Evolutionary conservation across 2,329 filamentous ascomycete species (phyloP), one percentile per base, ranked within the genome.

Genomic region (Zasmidium angulare): DNA sequence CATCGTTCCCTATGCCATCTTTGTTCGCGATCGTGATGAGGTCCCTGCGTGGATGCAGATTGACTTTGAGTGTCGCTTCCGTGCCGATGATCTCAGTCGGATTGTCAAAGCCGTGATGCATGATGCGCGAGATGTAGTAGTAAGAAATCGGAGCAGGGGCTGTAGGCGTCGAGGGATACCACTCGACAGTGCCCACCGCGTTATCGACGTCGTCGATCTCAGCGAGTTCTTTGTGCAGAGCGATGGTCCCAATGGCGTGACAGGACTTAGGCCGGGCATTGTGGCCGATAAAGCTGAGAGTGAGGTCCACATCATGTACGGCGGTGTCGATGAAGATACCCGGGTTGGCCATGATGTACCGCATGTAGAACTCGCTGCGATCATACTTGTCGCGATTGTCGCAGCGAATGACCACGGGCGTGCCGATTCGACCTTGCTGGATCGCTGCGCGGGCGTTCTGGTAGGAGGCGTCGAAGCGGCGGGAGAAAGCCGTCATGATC

Each of bases 231-330:
- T 71, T 70, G 51, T 77, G 73, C n/a, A 73, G 64, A 17, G 71
- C 67, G 14, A 72, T 65, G 9, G 71, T 70, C 4, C 76, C 76
- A 23, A 72, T 61, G 1, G 75, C 77, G 49, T 70, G 74, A 36
- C 73, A 69, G 11, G 70, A 71, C 60, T 77, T 77, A 17, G 74
- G 71, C 3, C 69, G 63, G 12, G 72, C 63, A 12, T 71, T 74
- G 3, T 71, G 74, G 2, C 75, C 75, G 46, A 80, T 73, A 63
- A 76, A 79, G 66, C 69, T 77, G 1, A 79, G 66, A 0, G 73
- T 73, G 0, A 80, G 69, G 59, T 80, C 78, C 56, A 80, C 78
- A 58, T 79, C 77, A 59, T 80, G 78, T 43, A 80, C 75, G 46
- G 69, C 64, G 60, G 72, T 75, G 63, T 80, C 77, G 23, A 80